Conservation (phyloP, 352 stramenopile species). For the Phytophthora tubulina region DNA sequence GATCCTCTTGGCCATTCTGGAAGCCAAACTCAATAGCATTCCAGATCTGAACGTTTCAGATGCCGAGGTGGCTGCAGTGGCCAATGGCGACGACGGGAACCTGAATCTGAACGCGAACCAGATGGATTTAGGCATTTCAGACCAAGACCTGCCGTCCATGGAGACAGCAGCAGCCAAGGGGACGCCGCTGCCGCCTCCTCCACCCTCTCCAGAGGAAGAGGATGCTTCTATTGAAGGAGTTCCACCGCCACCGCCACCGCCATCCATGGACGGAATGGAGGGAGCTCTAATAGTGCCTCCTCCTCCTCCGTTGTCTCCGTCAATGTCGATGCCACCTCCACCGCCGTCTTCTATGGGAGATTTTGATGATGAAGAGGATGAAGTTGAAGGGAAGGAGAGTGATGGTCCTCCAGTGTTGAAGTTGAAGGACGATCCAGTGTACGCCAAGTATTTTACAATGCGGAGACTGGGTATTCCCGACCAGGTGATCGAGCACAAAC, state of each 20-base stretch:
- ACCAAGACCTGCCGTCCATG: slow-evolving; percentile 67
- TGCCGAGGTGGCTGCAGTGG: slow-evolving; percentile 56
- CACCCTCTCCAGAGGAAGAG: slow-evolving; percentile 44
- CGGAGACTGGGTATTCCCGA: slow-evolving; percentile 75
- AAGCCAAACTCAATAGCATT: slow-evolving; percentile 88
- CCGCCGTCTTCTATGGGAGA: slow-evolving; percentile 43
- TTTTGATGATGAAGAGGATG: slow-evolving; percentile 36
- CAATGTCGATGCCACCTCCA: slow-evolving; percentile 31
- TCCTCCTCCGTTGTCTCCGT: slow-evolving; percentile 30
- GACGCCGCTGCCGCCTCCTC: slow-evolving; percentile 57
- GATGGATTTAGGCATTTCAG: slow-evolving; percentile 69
- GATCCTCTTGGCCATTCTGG: slow-evolving; percentile 85
- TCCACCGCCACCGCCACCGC: slow-evolving; percentile 22
- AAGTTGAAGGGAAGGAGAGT: slow-evolving; percentile 28
- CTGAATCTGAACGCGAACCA: slow-evolving; percentile 25
- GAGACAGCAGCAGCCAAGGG: slow-evolving; percentile 42
- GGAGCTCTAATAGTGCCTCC: slow-evolving; percentile 37
- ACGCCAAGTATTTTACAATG: slow-evolving; percentile 91
- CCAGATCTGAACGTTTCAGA: slow-evolving; percentile 81
- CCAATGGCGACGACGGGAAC: slow-evolving; percentile 19
- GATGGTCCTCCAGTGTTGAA: slow-evolving; percentile 65
- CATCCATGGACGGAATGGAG: slow-evolving; percentile 39
- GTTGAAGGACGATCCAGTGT: slow-evolving; percentile 84
- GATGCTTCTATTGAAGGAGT: slow-evolving; percentile 29
- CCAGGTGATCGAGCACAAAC: slow-evolving; percentile 81